A percentile compares a stretch with the other conserved stretches of the same genome.
phyloP scores from a whole-genome alignment of 768 basidiomycete genomes.

The Suillus americanus region DNA sequence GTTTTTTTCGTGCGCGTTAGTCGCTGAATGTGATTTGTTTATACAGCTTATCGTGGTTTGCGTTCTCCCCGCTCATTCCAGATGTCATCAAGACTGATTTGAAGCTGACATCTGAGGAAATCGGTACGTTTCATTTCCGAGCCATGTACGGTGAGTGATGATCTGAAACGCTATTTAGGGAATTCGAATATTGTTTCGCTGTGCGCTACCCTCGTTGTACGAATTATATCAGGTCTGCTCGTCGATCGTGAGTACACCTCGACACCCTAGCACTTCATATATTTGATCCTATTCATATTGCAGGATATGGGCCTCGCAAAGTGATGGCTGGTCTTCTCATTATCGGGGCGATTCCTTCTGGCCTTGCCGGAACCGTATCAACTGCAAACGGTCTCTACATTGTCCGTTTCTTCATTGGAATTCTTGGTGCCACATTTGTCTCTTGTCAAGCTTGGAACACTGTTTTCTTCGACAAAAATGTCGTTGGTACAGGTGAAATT shows the following conservation, averaged over 20 bases:
- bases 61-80: conserved; percentile 60
- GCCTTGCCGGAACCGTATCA: conserved; percentile 51
- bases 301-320: conserved; percentile 48
- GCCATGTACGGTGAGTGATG: too few relatives aligned
- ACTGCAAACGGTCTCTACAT: conserved; percentile 40
- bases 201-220: conserved; percentile 48
- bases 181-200: conserved; percentile 52
- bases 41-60: conserved; percentile 48
- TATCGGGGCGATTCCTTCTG: conserved; percentile 58
- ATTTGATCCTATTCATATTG: neutral
- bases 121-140: conserved; percentile 27
- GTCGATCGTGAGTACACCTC: conserved; percentile 36
- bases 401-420: conserved; percentile 59
- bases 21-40: conserved; percentile 20
- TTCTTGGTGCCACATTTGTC: conserved; percentile 61
- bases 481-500: conserved; percentile 36
- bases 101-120: conserved; percentile 43
- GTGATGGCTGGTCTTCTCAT: conserved; percentile 55
- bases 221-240: conserved; percentile 49
- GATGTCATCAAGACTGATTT: conserved; percentile 56
- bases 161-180: conserved; percentile 17
- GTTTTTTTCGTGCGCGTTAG: conserved; percentile 6
- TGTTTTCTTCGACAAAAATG: conserved; percentile 53
- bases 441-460: conserved; percentile 64
- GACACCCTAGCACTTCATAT: neutral